Conservation (phyloP, 208 protist species). For the Kentomonas sorsogonicus region DNA sequence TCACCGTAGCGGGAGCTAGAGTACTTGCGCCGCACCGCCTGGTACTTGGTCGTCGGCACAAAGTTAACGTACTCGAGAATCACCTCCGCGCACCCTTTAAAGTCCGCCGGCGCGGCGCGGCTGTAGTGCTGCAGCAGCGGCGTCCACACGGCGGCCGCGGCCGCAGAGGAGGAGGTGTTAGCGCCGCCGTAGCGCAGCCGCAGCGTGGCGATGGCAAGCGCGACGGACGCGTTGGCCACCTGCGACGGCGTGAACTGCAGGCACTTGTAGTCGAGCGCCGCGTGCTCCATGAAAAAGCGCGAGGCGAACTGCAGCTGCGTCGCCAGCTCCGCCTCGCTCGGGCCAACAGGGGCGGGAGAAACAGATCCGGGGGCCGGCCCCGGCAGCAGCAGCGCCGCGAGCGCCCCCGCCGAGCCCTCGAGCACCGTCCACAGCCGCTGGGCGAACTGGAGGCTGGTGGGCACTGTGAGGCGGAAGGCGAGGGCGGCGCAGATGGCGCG, state of each 20-base stretch:
- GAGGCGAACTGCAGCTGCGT: constrained; percentile 52
- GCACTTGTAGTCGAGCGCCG: constrained; percentile 83
- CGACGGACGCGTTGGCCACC: constrained; percentile 89
- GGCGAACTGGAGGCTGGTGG: constrained; percentile 84
- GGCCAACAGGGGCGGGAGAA: too few species aligned
- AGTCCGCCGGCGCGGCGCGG: constrained; percentile 47
- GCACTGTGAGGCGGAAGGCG: constrained; percentile 85
- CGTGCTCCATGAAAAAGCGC: constrained; percentile 86
- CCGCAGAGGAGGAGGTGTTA: constrained; percentile 4
- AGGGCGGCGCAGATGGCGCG: constrained; percentile 72
- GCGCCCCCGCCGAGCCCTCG: constrained; percentile 22
- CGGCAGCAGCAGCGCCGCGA: too few species aligned
- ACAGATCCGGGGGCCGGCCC: too few species aligned
- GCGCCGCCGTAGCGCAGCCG: constrained; percentile 36
- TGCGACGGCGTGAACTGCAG: constrained; percentile 92
- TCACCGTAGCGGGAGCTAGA: constrained; percentile 69
- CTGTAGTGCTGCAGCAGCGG: constrained; percentile 65
- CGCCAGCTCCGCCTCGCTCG: background rate
- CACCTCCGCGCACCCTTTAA: constrained; percentile 66
- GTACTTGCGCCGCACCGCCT: constrained; percentile 87
- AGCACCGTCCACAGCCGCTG: constrained; percentile 66
- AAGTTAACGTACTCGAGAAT: constrained; percentile 80
- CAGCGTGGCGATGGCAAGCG: constrained; percentile 75
- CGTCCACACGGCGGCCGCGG: constrained; percentile 39
- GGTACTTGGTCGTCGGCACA: constrained; percentile 78